Percentiles rank a stretch among this genome's conserved stretches.
phyloP scores from a whole-genome alignment of 495 filamentous ascomycete species.

The Glarea lozoyensis region DNA sequence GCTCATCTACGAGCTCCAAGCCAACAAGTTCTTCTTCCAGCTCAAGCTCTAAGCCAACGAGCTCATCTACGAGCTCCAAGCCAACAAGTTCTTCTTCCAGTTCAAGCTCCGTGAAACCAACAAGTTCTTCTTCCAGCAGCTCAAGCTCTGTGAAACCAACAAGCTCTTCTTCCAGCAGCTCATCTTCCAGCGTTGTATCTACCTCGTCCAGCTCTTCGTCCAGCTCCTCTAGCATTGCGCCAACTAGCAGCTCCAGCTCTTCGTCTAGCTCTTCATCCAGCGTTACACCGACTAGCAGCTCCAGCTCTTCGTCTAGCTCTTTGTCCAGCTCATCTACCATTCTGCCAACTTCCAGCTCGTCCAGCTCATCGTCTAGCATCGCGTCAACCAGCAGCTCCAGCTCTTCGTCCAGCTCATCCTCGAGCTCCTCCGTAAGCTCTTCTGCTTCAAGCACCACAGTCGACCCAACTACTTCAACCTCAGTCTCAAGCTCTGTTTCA shows the following conservation, averaged over 20 bases:
- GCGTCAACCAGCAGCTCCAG: constrained; percentile 1
- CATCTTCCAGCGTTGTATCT: not conserved
- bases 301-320: constrained; percentile 2
- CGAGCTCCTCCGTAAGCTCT: not conserved
- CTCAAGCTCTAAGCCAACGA: not conserved
- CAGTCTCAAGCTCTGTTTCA: not conserved
- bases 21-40: constrained; percentile 2
- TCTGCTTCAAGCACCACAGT: not conserved
- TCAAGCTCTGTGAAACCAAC: not conserved
- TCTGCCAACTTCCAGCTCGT: no score
- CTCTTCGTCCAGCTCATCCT: not conserved
- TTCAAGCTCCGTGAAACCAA: constrained; percentile 3
- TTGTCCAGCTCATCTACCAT: not conserved
- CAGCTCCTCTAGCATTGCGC: constrained; percentile 1
- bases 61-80: constrained; percentile 2
- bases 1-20: constrained; percentile 13
- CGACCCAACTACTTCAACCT: not conserved
- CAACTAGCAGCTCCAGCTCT: constrained; percentile 2
- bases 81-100: not conserved
- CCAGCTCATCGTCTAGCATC: constrained; percentile 4
- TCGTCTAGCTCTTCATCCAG: not conserved
- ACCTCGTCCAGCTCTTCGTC: not conserved
- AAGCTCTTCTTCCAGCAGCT: constrained; percentile 2
- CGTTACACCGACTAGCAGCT: constrained; percentile 2
- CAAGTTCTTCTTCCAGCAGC: constrained; percentile 1